Evolutionary conservation across 1,139 yeast genomes (phyloP).

Genomic region (Sporopachydermia cereana): DNA sequence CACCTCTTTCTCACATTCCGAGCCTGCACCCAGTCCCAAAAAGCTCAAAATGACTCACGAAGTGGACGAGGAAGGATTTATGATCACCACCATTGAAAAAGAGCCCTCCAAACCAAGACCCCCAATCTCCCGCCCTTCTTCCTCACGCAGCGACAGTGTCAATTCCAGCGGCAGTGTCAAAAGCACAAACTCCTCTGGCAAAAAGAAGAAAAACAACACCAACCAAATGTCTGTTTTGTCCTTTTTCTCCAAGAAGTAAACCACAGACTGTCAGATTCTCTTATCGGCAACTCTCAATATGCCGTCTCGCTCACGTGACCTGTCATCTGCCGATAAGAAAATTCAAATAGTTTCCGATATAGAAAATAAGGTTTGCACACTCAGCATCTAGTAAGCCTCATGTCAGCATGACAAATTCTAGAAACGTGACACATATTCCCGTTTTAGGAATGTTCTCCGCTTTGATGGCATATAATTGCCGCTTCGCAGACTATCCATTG

Average conservation of each 20-base stretch:
- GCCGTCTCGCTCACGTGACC: too few species aligned
- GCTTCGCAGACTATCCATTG: too few species aligned
- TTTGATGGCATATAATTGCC: too few species aligned
- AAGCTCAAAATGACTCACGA: conserved; percentile 2
- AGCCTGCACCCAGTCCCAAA: not conserved
- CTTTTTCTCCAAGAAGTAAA: conserved; percentile 1
- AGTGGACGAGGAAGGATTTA: conserved; percentile 5
- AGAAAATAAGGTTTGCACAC: too few species aligned
- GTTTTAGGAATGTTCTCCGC: too few species aligned
- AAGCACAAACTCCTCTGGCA: not conserved
- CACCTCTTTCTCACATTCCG: not conserved
- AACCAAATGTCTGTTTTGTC: conserved; percentile 6
- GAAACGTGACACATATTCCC: too few species aligned
- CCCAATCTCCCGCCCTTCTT: not conserved
- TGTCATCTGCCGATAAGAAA: too few species aligned
- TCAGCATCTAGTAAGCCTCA: too few species aligned
- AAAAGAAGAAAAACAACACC: not conserved
- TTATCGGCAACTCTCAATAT: too few species aligned
- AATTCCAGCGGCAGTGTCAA: not conserved
- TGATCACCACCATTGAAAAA: not conserved
- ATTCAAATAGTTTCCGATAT: too few species aligned
- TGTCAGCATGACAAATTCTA: too few species aligned
- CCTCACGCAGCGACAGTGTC: not conserved
- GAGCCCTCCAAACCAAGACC: not conserved
- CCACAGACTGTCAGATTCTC: not conserved